A percentile compares a stretch with the other conserved stretches of the same genome.
phyloP scores from a whole-genome alignment of 208 protist species.

The Crithidia fasciculata region DNA sequence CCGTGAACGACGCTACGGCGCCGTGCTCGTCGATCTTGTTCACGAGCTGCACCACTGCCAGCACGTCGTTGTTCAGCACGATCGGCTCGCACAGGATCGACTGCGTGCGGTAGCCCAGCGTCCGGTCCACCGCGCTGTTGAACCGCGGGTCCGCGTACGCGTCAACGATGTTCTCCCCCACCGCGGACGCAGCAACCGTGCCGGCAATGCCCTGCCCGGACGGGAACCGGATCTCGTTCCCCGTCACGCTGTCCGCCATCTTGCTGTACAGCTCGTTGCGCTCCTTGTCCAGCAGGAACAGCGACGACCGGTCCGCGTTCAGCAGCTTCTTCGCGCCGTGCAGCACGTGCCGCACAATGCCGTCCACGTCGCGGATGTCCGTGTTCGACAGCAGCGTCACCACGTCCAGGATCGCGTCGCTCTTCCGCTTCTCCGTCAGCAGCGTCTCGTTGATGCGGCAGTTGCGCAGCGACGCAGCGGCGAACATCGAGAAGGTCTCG shows the following conservation, averaged over 20 bases:
- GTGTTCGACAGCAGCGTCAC: constrained; percentile 77
- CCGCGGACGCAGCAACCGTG: constrained; percentile 62
- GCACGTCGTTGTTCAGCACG: constrained; percentile 76
- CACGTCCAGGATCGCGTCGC: constrained; percentile 71
- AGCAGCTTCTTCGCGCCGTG: constrained; percentile 77
- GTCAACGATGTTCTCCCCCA: constrained; percentile 76
- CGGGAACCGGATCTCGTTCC: constrained; percentile 81
- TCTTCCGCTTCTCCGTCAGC: constrained; percentile 71
- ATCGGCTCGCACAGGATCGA: constrained; percentile 86
- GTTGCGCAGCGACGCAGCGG: constrained; percentile 72
- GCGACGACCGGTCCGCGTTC: constrained; percentile 67
- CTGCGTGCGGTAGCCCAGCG: constrained; percentile 78
- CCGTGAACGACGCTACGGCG: constrained; percentile 54
- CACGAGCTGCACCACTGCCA: constrained; percentile 88
- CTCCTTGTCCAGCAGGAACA: constrained; percentile 86
- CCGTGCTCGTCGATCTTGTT: constrained; percentile 77
- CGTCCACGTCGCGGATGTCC: constrained; percentile 77
- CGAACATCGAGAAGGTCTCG: constrained; percentile 74
- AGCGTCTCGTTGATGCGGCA: constrained; percentile 72
- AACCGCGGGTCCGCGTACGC: constrained; percentile 78
- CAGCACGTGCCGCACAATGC: constrained; percentile 71
- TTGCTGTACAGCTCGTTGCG: constrained; percentile 82
- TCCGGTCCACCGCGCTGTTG: constrained; percentile 81
- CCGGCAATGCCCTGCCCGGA: constrained; percentile 78
- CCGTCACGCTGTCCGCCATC: constrained; percentile 67